Evolutionary conservation across 768 basidiomycete species (phyloP).

Genomic region (Suillus discolor): DNA sequence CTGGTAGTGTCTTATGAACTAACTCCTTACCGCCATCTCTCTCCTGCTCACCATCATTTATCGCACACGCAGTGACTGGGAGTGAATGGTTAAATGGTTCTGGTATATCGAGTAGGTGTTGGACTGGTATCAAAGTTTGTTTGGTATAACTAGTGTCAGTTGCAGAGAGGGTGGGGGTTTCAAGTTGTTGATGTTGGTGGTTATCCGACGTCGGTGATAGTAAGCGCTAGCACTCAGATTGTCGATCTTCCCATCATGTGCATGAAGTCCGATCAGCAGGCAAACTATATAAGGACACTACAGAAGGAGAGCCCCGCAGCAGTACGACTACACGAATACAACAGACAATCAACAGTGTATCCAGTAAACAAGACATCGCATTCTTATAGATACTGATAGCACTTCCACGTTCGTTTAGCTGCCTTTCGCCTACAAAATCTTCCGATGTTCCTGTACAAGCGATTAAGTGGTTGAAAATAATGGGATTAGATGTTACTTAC

Average conservation of each 20-base stretch:
- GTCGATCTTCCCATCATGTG: background rate
- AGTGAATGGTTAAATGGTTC: constrained; percentile 1
- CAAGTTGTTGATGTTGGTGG: background rate
- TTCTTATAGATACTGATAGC: background rate
- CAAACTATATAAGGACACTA: background rate
- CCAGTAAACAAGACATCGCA: background rate
- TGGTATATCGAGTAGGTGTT: constrained; percentile 5
- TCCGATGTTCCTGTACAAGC: constrained; percentile 45
- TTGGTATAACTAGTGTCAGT: constrained; percentile 2
- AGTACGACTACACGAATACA: background rate
- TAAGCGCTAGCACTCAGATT: background rate
- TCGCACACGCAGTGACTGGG: background rate
- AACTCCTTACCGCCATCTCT: constrained; percentile 1
- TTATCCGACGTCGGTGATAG: background rate
- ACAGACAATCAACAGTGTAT: background rate
- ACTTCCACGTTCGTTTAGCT: background rate
- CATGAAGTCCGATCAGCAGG: background rate
- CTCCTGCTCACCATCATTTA: constrained; percentile 13
- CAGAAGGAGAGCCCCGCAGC: background rate
- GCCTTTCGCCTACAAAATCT: constrained; percentile 22
- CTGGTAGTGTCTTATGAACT: constrained; percentile 40
- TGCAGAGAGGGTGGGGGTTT: background rate
- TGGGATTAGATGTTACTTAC: constrained; percentile 35
- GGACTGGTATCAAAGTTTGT: background rate
- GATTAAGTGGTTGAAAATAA: background rate